Evolutionary conservation across 2,329 filamentous ascomycete genomes (phyloP).

Genomic region (Ceratocystis harringtonii): DNA sequence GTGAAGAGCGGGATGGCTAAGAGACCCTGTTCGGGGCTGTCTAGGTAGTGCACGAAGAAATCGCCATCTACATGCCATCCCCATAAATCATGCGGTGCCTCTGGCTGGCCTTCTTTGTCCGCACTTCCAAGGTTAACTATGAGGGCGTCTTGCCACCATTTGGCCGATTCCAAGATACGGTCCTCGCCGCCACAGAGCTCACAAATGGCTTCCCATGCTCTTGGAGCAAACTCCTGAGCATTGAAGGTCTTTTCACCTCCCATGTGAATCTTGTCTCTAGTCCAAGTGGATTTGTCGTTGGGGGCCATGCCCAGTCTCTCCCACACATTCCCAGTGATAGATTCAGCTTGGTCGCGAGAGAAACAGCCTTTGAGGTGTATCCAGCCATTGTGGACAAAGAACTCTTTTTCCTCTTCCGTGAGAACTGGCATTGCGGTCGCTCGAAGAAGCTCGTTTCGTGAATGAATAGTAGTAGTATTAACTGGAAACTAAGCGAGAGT

Average conservation of each 20-base stretch:
- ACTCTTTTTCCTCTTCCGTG: conserved; percentile 28
- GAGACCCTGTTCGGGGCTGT: conserved; percentile 53
- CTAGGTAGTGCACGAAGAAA: conserved; percentile 58
- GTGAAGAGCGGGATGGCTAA: conserved; percentile 54
- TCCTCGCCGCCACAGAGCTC: conserved; percentile 50
- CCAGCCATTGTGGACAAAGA: conserved; percentile 30
- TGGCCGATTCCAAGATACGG: conserved; percentile 32
- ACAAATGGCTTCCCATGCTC: conserved; percentile 51
- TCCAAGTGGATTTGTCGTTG: conserved; percentile 50
- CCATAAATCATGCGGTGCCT: conserved; percentile 36
- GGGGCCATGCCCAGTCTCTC: conserved; percentile 49
- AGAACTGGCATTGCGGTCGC: conserved; percentile 20
- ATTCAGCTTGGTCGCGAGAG: conserved; percentile 26
- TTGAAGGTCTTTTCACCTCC: conserved; percentile 41
- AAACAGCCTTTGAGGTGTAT: conserved; percentile 25
- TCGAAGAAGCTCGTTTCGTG: not conserved
- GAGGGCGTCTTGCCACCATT: conserved; percentile 50
- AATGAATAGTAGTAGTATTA: not conserved
- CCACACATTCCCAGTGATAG: conserved; percentile 37
- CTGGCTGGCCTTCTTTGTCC: conserved; percentile 34
- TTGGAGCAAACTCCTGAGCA: conserved; percentile 43
- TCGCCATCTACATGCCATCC: conserved; percentile 59
- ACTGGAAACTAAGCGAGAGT: not conserved
- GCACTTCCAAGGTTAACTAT: conserved; percentile 54
- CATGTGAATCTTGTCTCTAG: conserved; percentile 48